phyloP scores from a whole-genome alignment of 2,329 filamentous ascomycete genomes.

The Pseudopithomyces maydicus region DNA sequence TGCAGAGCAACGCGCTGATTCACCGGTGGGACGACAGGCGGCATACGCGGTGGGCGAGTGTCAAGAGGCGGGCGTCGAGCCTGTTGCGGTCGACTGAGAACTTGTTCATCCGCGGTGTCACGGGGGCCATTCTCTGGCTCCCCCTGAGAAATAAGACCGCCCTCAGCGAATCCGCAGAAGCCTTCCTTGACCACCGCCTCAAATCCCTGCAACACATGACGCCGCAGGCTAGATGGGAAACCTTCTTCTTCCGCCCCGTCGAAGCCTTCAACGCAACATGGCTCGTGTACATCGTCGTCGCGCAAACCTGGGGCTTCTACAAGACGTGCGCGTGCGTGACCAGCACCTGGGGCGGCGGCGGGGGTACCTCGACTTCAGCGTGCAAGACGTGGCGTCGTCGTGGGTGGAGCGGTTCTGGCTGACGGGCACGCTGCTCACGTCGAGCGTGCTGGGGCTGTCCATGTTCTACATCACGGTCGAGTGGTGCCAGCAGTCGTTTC shows the following conservation, averaged over 20 bases:
- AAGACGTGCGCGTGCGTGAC: slow-evolving; percentile 51
- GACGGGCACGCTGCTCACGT: slow-evolving; percentile 36
- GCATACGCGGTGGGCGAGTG: slow-evolving; percentile 10
- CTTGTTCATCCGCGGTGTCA: slow-evolving; percentile 9
- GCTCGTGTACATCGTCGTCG: slow-evolving; percentile 44
- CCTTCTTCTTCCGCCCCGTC: slow-evolving; percentile 36
- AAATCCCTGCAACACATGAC: slow-evolving; percentile 16
- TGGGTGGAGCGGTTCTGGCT: slow-evolving; percentile 40
- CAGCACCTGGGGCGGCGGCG: slow-evolving; percentile 41
- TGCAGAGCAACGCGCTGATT: slow-evolving; percentile 21
- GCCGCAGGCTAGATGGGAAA: slow-evolving; percentile 23
- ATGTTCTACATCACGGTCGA: slow-evolving; percentile 47
- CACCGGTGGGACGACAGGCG: slow-evolving; percentile 13
- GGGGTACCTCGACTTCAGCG: slow-evolving; percentile 51
- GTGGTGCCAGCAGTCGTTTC: slow-evolving; percentile 46
- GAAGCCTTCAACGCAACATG: slow-evolving; percentile 46
- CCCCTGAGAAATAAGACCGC: slow-evolving; percentile 10
- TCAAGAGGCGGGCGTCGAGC: slow-evolving; percentile 13
- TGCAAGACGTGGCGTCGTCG: slow-evolving; percentile 37
- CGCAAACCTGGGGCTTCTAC: slow-evolving; percentile 50
- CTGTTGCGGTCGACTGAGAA: slow-evolving; percentile 12
- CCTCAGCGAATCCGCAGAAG: slow-evolving; percentile 7
- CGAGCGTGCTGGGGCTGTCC: slow-evolving; percentile 32
- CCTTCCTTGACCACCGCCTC: slow-evolving; percentile 7
- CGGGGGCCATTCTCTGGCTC: slow-evolving; percentile 6